A percentile compares a stretch with the other conserved stretches of the same genome.
phyloP scores from a whole-genome alignment of 768 basidiomycete species.

The Trametes villosa region DNA sequence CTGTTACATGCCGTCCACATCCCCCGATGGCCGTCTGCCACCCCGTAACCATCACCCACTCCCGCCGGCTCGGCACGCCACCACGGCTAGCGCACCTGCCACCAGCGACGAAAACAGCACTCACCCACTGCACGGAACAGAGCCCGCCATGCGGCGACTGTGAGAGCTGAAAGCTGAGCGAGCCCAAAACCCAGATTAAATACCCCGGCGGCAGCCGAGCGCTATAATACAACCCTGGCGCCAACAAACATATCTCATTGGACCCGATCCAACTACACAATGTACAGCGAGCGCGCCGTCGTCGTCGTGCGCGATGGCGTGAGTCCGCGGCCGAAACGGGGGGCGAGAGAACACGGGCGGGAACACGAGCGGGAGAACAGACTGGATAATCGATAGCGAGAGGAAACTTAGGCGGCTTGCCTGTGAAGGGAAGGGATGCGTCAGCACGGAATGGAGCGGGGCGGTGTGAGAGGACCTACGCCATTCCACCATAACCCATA shows the following conservation, averaged over 20 bases:
- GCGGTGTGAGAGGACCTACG: slow-evolving; percentile 29
- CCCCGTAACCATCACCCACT: too few species aligned
- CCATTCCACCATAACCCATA: slow-evolving; percentile 66
- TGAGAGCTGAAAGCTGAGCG: too few species aligned
- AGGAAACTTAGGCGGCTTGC: slow-evolving; percentile 23
- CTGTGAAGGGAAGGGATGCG: background rate
- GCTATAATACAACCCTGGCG: slow-evolving; percentile 14
- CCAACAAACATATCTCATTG: slow-evolving; percentile 22
- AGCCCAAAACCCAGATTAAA: slow-evolving; percentile 5
- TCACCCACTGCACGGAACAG: too few species aligned
- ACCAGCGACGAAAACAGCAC: too few species aligned
- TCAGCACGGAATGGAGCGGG: background rate
- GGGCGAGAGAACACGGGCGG: background rate
- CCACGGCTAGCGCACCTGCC: too few species aligned
- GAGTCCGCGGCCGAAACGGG: background rate
- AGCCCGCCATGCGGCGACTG: too few species aligned
- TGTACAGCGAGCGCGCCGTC: slow-evolving; percentile 18
- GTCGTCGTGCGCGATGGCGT: background rate
- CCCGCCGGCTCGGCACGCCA: too few species aligned
- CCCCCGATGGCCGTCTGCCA: too few species aligned
- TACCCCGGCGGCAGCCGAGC: slow-evolving; percentile 2
- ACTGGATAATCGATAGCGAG: slow-evolving; percentile 16
- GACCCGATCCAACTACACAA: slow-evolving; percentile 19
- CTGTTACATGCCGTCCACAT: too few species aligned
- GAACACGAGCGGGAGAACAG: slow-evolving; percentile 14